Conservation (phyloP, 257 asterid genomes). For the Verbena officinalis region DNA sequence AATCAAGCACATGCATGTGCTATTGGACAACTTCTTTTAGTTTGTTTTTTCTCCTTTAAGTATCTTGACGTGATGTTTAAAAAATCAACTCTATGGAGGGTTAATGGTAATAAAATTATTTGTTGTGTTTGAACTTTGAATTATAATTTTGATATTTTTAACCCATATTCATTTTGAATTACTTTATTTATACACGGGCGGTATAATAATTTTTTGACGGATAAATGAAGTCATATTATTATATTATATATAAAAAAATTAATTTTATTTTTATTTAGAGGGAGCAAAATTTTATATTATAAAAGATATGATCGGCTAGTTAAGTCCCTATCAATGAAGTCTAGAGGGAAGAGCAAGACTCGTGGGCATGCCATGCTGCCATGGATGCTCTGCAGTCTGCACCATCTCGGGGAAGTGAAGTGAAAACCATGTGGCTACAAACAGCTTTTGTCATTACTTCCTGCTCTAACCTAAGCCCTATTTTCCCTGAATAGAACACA, state of each 20-base stretch:
- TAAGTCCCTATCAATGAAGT: neutral
- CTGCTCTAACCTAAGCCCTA: conserved; percentile 14
- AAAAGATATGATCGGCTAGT: no score
- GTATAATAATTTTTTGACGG: no score
- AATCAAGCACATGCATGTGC: conserved; percentile 36
- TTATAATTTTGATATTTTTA: neutral
- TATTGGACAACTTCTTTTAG: conserved; percentile 3
- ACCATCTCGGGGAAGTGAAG: conserved; percentile 23
- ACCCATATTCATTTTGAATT: no score
- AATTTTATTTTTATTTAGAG: no score
- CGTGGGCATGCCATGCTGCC: neutral
- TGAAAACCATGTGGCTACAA: conserved; percentile 32
- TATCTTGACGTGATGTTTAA: neutral
- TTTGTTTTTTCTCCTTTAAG: neutral
- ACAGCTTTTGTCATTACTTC: conserved; percentile 32
- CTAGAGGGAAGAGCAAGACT: neutral
- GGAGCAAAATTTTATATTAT: no score
- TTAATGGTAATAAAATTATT: neutral
- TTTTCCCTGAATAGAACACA: conserved; percentile 31
- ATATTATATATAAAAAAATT: no score
- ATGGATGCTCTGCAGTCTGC: conserved; percentile 14
- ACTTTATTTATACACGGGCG: no score
- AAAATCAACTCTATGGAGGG: neutral
- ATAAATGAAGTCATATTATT: no score
- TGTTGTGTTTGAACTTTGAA: neutral